These are phyloP conservation scores for Coelastrella sp. DNA, from an alignment of 139 green algal species.

Conservation along the genomic window DNA sequence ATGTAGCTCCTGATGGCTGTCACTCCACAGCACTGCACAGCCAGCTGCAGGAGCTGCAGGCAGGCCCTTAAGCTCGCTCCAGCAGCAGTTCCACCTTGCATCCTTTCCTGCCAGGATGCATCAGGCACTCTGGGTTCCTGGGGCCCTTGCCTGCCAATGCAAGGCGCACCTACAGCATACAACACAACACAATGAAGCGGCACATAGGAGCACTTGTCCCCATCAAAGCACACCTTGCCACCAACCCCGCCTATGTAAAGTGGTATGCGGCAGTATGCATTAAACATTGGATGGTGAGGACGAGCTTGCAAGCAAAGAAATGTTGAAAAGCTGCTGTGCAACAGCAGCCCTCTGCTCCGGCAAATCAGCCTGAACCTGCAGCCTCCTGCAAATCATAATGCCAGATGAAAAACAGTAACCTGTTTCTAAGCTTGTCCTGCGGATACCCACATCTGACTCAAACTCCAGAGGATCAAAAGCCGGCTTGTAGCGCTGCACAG, in stretches of 20 bases:
- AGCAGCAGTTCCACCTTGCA: slow-evolving; percentile 79
- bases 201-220: not conserved
- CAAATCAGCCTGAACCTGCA: too few relatives aligned
- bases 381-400: too few relatives aligned
- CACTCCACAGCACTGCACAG: not conserved
- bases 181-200: not conserved
- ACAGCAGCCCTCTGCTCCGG: too few relatives aligned
- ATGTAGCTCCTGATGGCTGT: too few relatives aligned
- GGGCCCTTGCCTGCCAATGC: slow-evolving; percentile 72
- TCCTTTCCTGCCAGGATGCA: slow-evolving; percentile 81
- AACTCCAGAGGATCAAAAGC: slow-evolving; percentile 80
- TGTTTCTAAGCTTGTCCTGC: not conserved
- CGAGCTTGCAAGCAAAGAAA: too few relatives aligned
- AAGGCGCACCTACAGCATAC: slow-evolving; percentile 43
- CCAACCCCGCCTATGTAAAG: too few relatives aligned
- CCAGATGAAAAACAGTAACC: not conserved
- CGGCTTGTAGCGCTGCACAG: slow-evolving; percentile 85
- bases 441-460: slow-evolving; percentile 76
- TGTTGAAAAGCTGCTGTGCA: too few relatives aligned
- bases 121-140: slow-evolving; percentile 72
- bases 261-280: too few relatives aligned
- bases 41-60: not conserved
- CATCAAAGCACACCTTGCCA: not conserved
- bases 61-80: not conserved
- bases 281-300: too few relatives aligned